Conservation (phyloP, 768 basidiomycete genomes). For the Pulveroboletus sp. region DNA sequence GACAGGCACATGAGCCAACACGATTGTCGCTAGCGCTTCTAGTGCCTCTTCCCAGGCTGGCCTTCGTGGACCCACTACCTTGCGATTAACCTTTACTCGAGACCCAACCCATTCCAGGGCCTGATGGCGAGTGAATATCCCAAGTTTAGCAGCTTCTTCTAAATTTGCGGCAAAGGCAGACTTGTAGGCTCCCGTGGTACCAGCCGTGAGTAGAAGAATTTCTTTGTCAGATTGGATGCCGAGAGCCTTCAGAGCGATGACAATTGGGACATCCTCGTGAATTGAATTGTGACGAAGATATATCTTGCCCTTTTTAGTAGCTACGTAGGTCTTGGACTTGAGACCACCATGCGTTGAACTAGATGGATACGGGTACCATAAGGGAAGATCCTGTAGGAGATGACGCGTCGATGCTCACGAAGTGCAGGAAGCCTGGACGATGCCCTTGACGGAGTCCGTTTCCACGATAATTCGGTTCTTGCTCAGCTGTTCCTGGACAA, state of each 20-base stretch:
- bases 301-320: slow-evolving; percentile 90
- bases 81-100: slow-evolving; percentile 84
- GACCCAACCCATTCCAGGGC: slow-evolving; percentile 92
- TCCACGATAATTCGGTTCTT: slow-evolving; percentile 99
- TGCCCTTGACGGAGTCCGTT: slow-evolving; percentile 81
- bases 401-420: slow-evolving; percentile 54
- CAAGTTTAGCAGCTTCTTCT: slow-evolving; percentile 90
- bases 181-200: slow-evolving; percentile 85
- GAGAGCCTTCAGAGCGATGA: slow-evolving; percentile 92
- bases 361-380: slow-evolving; percentile 3
- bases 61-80: slow-evolving; percentile 73
- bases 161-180: slow-evolving; percentile 83
- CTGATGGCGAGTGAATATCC: slow-evolving; percentile 87
- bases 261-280: slow-evolving; percentile 95
- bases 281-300: slow-evolving; percentile 97
- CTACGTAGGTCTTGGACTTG: slow-evolving; percentile 97
- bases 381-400: slow-evolving; percentile 4
- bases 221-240: slow-evolving; percentile 98
- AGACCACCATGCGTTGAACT: slow-evolving; percentile 79
- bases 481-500: slow-evolving; percentile 97
- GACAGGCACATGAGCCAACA: slow-evolving; percentile 94
- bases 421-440: slow-evolving; percentile 93
- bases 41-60: slow-evolving; percentile 93
- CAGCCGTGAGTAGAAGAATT: slow-evolving; percentile 89
- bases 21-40: slow-evolving; percentile 95